Evolutionary conservation across 2,329 filamentous ascomycete species (phyloP).

Genomic region (Paraphoma sp.): DNA sequence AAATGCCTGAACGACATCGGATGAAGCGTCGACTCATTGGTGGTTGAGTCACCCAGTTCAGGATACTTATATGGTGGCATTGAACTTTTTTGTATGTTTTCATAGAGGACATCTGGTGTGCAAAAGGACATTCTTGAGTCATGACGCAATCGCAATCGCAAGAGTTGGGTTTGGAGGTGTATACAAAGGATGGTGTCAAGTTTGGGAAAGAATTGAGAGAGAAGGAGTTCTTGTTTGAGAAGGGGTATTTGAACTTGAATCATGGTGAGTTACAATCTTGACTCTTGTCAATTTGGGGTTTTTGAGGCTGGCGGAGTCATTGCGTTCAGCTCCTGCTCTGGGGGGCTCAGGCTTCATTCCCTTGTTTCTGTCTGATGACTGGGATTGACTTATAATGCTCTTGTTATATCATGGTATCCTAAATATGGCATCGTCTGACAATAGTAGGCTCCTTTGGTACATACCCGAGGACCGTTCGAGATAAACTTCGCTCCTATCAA

Average conservation of each 20-base stretch:
- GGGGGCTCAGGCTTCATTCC: too few species aligned
- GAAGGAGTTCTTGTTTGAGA: conserved; percentile 73
- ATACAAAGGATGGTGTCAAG: conserved; percentile 26
- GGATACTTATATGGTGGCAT: too few species aligned
- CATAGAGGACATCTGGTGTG: too few species aligned
- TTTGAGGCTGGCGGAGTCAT: too few species aligned
- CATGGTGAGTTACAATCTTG: conserved; percentile 64
- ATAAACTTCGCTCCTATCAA: conserved; percentile 69
- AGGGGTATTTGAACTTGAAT: conserved; percentile 76
- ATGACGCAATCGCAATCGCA: not conserved
- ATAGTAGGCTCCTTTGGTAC: conserved; percentile 76
- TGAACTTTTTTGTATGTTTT: too few species aligned
- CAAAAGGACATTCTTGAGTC: not conserved
- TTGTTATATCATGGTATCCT: too few species aligned
- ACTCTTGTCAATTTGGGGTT: too few species aligned
- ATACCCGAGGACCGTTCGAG: conserved; percentile 68
- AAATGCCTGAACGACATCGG: not conserved
- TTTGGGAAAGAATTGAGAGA: conserved; percentile 62
- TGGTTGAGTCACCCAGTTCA: not conserved
- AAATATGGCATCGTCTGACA: too few species aligned
- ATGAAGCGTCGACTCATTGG: not conserved
- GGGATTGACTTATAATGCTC: too few species aligned
- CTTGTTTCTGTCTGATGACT: too few species aligned
- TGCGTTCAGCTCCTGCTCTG: too few species aligned
- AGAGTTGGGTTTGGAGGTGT: conserved; percentile 12